phyloP scores from a whole-genome alignment of 1,284 basidiomycete genomes.

The Apiotrichum gracile region DNA sequence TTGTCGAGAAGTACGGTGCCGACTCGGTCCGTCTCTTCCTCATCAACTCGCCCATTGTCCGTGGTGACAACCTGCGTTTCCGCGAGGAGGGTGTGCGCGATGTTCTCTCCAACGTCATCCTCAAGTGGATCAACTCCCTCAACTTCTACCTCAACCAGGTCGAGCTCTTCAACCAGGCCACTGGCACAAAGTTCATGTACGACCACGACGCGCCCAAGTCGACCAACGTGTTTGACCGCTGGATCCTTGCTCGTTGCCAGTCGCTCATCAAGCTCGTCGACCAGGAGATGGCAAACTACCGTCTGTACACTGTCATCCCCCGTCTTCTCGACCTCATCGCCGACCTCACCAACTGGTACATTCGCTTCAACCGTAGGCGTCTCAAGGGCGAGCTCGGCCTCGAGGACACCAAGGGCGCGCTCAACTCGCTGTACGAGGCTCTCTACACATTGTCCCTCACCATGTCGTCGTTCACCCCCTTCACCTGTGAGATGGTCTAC shows the following conservation, averaged over 20 bases:
- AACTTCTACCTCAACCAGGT: slow-evolving; percentile 99
- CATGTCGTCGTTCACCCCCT: slow-evolving; percentile 97
- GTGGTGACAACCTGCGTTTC: slow-evolving; percentile 96
- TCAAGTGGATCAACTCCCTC: slow-evolving; percentile 99
- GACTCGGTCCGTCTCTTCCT: slow-evolving; percentile 97
- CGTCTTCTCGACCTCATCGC: slow-evolving; percentile 85
- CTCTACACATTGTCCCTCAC: slow-evolving; percentile 90
- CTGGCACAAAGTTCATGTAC: slow-evolving; percentile 75
- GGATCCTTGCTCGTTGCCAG: slow-evolving; percentile 96
- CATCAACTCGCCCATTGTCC: slow-evolving; percentile 97
- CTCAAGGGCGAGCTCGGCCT: slow-evolving; percentile 92
- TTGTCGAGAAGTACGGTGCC: slow-evolving; percentile 89
- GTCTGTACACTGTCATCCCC: slow-evolving; percentile 98
- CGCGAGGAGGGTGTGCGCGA: slow-evolving; percentile 97
- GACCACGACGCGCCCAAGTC: slow-evolving; percentile 78
- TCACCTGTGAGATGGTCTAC: slow-evolving; percentile 95
- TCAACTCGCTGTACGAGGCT: slow-evolving; percentile 95
- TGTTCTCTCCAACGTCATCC: slow-evolving; percentile 86
- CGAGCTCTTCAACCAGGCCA: slow-evolving; percentile 76
- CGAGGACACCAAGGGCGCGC: slow-evolving; percentile 79
- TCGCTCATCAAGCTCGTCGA: slow-evolving; percentile 87
- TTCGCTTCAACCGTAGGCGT: slow-evolving; percentile 93
- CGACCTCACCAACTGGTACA: slow-evolving; percentile 99
- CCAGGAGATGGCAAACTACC: slow-evolving; percentile 92
- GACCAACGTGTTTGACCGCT: slow-evolving; percentile 95